phyloP scores from a whole-genome alignment of 2,329 filamentous ascomycete species.

The Fusarium fujikuroi region DNA sequence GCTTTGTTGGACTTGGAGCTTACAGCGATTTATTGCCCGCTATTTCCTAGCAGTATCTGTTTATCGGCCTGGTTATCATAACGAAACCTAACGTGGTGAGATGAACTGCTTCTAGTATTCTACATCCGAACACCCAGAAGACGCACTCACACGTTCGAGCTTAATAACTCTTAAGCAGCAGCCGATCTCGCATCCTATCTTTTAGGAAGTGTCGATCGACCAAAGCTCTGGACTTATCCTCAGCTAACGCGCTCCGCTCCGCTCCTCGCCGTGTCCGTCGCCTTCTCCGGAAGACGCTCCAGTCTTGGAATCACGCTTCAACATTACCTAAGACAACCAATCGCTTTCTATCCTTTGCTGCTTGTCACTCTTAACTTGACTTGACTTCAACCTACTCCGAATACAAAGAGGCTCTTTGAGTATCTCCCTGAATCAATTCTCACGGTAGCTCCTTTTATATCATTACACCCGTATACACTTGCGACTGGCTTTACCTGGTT shows the following conservation, averaged over 20 bases:
- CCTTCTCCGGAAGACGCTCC: slow-evolving; percentile 33
- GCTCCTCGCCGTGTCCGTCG: slow-evolving; percentile 36
- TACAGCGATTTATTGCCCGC: slow-evolving; percentile 26
- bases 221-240: slow-evolving; percentile 25
- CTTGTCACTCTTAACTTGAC: slow-evolving; percentile 25
- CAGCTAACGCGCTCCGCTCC: slow-evolving; percentile 26
- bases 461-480: neutral
- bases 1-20: slow-evolving; percentile 3
- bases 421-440: neutral
- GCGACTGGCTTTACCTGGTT: neutral
- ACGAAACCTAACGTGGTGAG: slow-evolving; percentile 17
- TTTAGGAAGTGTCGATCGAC: slow-evolving; percentile 17
- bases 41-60: slow-evolving; percentile 13
- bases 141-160: slow-evolving; percentile 1
- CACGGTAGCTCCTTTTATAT: slow-evolving; percentile 1
- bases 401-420: slow-evolving; percentile 14
- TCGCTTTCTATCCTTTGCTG: slow-evolving; percentile 16
- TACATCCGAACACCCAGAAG: slow-evolving; percentile 18
- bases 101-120: slow-evolving; percentile 22
- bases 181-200: slow-evolving; percentile 16
- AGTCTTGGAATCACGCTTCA: slow-evolving; percentile 21
- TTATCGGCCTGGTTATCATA: neutral
- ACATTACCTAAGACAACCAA: slow-evolving; percentile 28
- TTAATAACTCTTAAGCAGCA: neutral
- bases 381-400: slow-evolving; percentile 15